Evolutionary conservation across 1,139 yeast species (phyloP), one percentile per base, ranked within the genome.

Genomic region (Yamadazyma dushanensis): DNA sequence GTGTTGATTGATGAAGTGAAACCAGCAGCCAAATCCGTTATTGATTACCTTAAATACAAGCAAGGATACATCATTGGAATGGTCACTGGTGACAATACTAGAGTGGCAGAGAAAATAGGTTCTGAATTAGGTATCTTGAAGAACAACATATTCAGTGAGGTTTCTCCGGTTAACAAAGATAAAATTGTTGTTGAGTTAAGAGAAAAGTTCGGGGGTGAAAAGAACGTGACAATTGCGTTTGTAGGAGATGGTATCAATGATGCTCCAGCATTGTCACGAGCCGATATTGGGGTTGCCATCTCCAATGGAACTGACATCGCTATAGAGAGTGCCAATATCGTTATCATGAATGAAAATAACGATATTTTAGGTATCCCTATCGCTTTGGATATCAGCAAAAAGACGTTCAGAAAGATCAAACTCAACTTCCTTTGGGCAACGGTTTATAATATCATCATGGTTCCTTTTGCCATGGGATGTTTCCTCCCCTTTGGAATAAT

Each of bases 171-270:
- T 11, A 83, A 84, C 36, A 92, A 92, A 58, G 82, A 87, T 40
- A 74, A 74, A 24, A 72, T 88, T 18, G 78, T 92, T 17, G 63
- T 65, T 26, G 68, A 70, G 29, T 66, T 92, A 41, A 86, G 83
- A 49, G 55, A 63, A 11, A 56, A 63, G 25, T 59, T 61, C 37
- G 70, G 70, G 3, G 58, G 57, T 1, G 31, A 39, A 16, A 44
- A 46, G 7, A 56, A 60, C 30, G 66, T 61, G 4, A 61, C 64
- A 3, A 82, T 89, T 26, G 95, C 92, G 2, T 89, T 94, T 70
- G 83, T 92, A 22, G 99, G 99, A 21, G 99, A 92, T 60, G 99
- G 99, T 39, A 84, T 88, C 49, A 88, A 88, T 56, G 99, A 92
- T 59, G 95, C 97, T 0, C 97, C 97, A 0, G 97, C 97, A 0